Evolutionary conservation across 2,329 filamentous ascomycete species (phyloP).

Genomic region (Lasiodiplodia citricola): DNA sequence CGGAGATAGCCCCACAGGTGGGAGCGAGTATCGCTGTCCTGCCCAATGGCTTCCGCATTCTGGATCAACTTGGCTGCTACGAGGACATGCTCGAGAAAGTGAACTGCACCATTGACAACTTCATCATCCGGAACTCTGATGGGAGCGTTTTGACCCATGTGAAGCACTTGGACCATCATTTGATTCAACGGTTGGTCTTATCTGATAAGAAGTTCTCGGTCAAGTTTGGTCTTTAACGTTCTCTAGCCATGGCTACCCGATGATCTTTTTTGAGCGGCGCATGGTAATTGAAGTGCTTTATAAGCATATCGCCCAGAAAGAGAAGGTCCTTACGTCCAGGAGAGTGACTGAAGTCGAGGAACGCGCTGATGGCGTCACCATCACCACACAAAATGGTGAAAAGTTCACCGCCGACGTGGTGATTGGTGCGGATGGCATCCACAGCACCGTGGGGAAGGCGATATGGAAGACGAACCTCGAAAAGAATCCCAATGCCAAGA

Average conservation of each 20-base stretch:
- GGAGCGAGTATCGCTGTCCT: slow-evolving; percentile 32
- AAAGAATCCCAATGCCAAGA: background rate
- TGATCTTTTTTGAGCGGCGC: slow-evolving; percentile 25
- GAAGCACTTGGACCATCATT: background rate
- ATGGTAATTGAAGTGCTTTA: slow-evolving; percentile 32
- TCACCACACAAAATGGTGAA: slow-evolving; percentile 13
- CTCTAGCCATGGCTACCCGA: slow-evolving; percentile 26
- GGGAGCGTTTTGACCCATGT: background rate
- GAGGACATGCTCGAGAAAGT: slow-evolving; percentile 1
- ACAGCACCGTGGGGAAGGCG: background rate
- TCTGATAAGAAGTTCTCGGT: background rate
- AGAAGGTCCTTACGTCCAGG: slow-evolving; percentile 29
- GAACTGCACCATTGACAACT: slow-evolving; percentile 4
- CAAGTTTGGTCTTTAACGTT: background rate
- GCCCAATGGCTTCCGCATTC: slow-evolving; percentile 31
- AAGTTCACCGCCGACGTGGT: slow-evolving; percentile 5
- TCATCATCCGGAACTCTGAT: background rate
- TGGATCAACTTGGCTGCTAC: slow-evolving; percentile 35
- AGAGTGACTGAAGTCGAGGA: background rate
- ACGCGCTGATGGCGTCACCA: background rate
- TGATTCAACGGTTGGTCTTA: background rate
- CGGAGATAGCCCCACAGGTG: slow-evolving; percentile 30
- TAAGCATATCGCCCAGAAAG: slow-evolving; percentile 32
- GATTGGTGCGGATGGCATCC: slow-evolving; percentile 25
- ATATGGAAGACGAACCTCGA: background rate